Evolutionary conservation across 306 rosid species (phyloP).

Genomic region (Clitoria ternatea): DNA sequence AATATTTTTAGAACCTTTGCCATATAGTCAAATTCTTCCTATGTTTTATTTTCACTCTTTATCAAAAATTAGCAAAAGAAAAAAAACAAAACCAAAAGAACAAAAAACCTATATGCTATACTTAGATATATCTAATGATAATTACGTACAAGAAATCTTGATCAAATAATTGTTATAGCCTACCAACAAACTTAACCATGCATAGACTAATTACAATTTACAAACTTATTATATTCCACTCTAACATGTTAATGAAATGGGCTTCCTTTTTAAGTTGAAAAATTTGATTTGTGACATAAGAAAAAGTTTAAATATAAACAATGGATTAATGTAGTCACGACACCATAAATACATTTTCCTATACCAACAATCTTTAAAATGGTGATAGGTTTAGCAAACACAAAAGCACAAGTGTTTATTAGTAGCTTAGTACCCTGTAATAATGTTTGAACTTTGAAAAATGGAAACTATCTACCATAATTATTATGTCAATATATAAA

Average conservation of each 20-base stretch:
- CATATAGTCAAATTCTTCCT: no score
- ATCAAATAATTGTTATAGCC: neutral
- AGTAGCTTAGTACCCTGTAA: constrained; percentile 70
- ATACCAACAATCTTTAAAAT: neutral
- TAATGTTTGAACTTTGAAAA: constrained; percentile 62
- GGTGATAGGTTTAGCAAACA: constrained; percentile 7
- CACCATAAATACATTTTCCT: neutral
- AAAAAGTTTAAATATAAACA: neutral
- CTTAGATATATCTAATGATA: neutral
- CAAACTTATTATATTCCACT: neutral
- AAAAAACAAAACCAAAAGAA: neutral
- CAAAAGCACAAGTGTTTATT: constrained; percentile 1
- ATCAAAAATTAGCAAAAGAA: no score
- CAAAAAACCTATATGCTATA: neutral
- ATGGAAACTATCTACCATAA: constrained; percentile 79
- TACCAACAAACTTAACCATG: neutral
- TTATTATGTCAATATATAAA: no score
- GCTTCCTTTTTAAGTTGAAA: neutral
- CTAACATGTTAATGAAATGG: neutral
- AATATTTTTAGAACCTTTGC: no score
- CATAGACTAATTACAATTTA: neutral
- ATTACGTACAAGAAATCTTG: neutral
- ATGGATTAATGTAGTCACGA: neutral
- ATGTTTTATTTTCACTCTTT: no score
- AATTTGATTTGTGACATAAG: neutral